These are phyloP conservation scores for Camellia granthamiana DNA, from an alignment of 148 eudicot genomes.

Conservation along the genomic window DNA sequence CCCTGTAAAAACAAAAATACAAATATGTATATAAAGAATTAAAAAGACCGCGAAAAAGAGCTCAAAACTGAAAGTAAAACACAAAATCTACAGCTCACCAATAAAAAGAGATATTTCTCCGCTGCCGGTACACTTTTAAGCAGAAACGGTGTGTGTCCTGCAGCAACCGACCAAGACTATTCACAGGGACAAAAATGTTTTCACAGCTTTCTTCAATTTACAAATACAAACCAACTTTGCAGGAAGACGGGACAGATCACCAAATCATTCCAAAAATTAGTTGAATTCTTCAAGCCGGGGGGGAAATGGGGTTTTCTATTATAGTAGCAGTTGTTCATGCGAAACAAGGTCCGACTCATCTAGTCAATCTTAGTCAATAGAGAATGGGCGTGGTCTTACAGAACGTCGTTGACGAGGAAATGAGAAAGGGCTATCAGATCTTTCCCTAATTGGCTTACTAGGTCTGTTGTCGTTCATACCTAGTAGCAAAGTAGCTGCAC, in stretches of 20 bases:
- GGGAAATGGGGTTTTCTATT: too few relatives aligned
- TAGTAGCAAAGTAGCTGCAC: constrained; percentile 59
- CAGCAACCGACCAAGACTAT: not conserved
- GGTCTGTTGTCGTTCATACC: constrained; percentile 53
- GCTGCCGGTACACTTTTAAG: not conserved
- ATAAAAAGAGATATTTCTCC: not conserved
- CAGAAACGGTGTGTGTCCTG: constrained; percentile 1
- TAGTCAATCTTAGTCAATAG: constrained; percentile 69
- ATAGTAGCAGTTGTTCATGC: not conserved
- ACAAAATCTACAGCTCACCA: constrained; percentile 7
- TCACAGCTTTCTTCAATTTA: constrained; percentile 6
- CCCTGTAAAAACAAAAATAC: not conserved
- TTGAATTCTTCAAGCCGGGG: not conserved
- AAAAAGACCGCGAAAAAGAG: not conserved
- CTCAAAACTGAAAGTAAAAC: not conserved
- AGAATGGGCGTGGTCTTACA: constrained; percentile 57
- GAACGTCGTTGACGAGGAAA: constrained; percentile 78
- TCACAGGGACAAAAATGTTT: not conserved
- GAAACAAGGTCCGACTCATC: constrained; percentile 1
- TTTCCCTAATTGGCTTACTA: constrained; percentile 54
- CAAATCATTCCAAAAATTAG: not conserved
- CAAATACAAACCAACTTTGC: not conserved
- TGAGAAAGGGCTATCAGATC: constrained; percentile 69
- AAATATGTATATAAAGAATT: not conserved
- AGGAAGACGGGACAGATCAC: constrained; percentile 15